A percentile compares a stretch with the other conserved stretches of the same genome.
Evolutionary conservation across 2,329 filamentous ascomycete species (phyloP).

Genomic region (Xenoacremonium recifei): DNA sequence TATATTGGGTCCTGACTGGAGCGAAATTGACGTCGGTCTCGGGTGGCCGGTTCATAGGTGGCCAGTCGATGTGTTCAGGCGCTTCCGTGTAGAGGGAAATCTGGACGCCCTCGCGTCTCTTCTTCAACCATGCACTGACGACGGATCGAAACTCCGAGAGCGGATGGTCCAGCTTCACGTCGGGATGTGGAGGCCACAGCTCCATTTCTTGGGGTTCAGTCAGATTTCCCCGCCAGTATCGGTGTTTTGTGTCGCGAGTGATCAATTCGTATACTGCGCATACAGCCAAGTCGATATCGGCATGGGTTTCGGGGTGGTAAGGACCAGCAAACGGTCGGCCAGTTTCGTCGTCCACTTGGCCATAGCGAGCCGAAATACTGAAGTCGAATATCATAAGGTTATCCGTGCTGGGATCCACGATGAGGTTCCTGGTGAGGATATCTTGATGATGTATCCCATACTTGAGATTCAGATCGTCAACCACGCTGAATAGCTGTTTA

Average conservation of each 20-base stretch:
- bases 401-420: slow-evolving; percentile 33
- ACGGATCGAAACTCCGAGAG: slow-evolving; percentile 26
- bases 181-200: slow-evolving; percentile 31
- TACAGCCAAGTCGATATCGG: slow-evolving; percentile 33
- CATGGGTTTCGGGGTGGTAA: slow-evolving; percentile 13
- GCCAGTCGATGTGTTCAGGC: slow-evolving; percentile 24
- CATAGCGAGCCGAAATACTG: slow-evolving; percentile 26
- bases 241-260: slow-evolving; percentile 26
- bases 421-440: slow-evolving; percentile 36
- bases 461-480: slow-evolving; percentile 34
- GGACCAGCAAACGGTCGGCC: no score
- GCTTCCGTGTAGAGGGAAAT: slow-evolving; percentile 14
- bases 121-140: slow-evolving; percentile 25
- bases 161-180: slow-evolving; percentile 30
- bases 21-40: background rate
- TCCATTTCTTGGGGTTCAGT: slow-evolving; percentile 9
- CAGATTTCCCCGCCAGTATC: slow-evolving; percentile 24
- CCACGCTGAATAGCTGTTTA: slow-evolving; percentile 30
- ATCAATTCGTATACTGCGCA: slow-evolving; percentile 40
- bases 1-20: background rate
- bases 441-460: slow-evolving; percentile 39
- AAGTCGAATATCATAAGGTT: slow-evolving; percentile 37
- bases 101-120: slow-evolving; percentile 8
- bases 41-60: slow-evolving; percentile 1
- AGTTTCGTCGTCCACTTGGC: background rate